Percentiles rank a stretch among this genome's conserved stretches.
phyloP scores from a whole-genome alignment of 2,329 filamentous ascomycete genomes.

The Raffaelea albimanens region DNA sequence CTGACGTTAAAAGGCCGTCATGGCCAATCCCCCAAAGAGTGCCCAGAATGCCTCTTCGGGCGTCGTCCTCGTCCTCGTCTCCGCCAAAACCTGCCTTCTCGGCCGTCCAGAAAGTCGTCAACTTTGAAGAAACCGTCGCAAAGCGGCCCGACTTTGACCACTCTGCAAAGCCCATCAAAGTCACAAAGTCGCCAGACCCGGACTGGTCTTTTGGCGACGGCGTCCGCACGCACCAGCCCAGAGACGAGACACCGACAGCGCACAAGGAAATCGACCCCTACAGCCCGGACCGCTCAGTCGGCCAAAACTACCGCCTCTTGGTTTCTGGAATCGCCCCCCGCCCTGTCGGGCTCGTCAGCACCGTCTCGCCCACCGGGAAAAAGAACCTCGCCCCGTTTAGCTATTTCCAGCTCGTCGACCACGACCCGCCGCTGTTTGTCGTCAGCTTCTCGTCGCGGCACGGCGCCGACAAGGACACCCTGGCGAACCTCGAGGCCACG shows the following conservation, averaged over 20 bases:
- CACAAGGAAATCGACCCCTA: not conserved
- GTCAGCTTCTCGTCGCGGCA: not conserved
- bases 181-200: not conserved
- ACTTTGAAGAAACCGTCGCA: too few species aligned
- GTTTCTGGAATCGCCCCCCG: not conserved
- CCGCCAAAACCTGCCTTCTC: too few species aligned
- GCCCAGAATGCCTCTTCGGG: too few species aligned
- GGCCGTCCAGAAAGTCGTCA: too few species aligned
- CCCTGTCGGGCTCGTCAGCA: not conserved
- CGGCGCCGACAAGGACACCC: not conserved
- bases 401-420: not conserved
- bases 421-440: not conserved
- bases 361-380: not conserved
- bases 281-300: not conserved
- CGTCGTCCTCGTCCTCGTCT: too few species aligned
- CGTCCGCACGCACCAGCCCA: not conserved
- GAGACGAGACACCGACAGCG: not conserved
- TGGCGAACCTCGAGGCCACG: slow-evolving; percentile 55
- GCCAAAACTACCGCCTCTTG: not conserved
- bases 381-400: not conserved
- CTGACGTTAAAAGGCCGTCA: too few species aligned
- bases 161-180: not conserved
- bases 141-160: not conserved
- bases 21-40: too few species aligned
- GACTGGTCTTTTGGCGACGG: not conserved